Percentiles rank a stretch among this genome's conserved stretches.
These are phyloP conservation scores for Tetrahymena thermophila DNA, from an alignment of 73 alveolate species.

Conservation along the genomic window DNA sequence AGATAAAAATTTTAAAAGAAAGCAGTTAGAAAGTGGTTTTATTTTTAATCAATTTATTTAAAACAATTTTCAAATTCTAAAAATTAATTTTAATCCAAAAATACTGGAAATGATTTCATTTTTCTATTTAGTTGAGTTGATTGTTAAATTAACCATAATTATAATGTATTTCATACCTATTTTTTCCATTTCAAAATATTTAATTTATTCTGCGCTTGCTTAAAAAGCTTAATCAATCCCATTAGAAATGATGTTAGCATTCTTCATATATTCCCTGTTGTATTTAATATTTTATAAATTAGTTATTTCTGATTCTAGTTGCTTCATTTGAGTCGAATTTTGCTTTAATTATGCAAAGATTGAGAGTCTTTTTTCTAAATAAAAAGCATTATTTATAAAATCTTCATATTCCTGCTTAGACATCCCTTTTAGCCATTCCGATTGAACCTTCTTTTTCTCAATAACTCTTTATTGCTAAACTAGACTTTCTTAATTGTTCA, in stretches of 20 bases:
- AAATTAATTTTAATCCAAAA: too few relatives aligned
- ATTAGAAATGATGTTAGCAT: background rate
- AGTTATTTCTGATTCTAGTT: background rate
- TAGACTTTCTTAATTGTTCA: background rate
- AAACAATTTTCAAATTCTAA: too few relatives aligned
- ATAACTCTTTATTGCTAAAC: background rate
- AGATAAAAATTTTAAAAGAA: too few relatives aligned
- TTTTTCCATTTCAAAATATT: background rate
- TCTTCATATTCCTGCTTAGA: background rate
- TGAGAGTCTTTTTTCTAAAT: background rate
- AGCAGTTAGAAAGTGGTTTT: background rate
- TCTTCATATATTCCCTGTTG: background rate
- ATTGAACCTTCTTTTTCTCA: background rate
- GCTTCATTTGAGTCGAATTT: background rate
- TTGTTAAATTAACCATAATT: too few relatives aligned
- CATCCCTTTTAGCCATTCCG: background rate
- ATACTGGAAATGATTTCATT: too few relatives aligned
- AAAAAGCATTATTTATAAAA: background rate
- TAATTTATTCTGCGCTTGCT: background rate
- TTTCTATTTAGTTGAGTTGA: too few relatives aligned
- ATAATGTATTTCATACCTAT: background rate
- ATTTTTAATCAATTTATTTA: too few relatives aligned
- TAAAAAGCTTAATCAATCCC: background rate
- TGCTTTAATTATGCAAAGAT: background rate
- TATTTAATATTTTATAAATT: background rate